These are phyloP conservation scores for Aegilops umbellulata DNA, from an alignment of 176 grass and related monocot genomes.

Conservation along the genomic window DNA sequence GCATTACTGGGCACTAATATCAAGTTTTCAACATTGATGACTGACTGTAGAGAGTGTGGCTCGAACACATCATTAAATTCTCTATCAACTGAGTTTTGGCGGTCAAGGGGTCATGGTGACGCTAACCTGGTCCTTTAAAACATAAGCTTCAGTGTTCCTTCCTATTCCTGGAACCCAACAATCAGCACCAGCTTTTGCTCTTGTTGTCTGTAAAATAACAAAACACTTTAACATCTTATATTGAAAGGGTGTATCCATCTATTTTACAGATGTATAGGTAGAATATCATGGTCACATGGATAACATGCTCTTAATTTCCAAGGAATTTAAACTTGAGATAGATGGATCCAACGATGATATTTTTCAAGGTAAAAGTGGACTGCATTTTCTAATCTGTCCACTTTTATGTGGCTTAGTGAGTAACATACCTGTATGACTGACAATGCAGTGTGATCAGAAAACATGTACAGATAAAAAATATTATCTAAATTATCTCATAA, in stretches of 20 bases:
- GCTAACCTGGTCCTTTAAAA: slow-evolving; percentile 70
- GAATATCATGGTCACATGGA: slow-evolving; percentile 94
- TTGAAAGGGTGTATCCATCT: background rate
- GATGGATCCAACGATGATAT: slow-evolving; percentile 68
- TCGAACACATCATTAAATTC: background rate
- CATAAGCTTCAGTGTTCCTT: slow-evolving; percentile 60
- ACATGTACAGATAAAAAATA: background rate
- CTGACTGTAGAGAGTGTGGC: background rate
- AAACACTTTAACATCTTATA: background rate
- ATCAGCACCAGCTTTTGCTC: background rate
- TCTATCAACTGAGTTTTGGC: background rate
- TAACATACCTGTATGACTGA: background rate
- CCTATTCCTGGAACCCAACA: slow-evolving; percentile 47
- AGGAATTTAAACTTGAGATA: slow-evolving; percentile 72
- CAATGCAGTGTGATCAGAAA: background rate
- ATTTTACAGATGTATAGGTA: slow-evolving; percentile 14
- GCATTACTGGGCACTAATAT: background rate
- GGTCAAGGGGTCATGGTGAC: background rate
- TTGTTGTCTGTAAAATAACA: background rate
- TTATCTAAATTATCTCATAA: background rate
- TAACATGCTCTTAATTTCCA: slow-evolving; percentile 67
- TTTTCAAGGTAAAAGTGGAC: slow-evolving; percentile 54
- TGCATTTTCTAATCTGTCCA: background rate
- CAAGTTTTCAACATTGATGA: background rate
- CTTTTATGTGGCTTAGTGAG: background rate